Evolutionary conservation across 2,329 filamentous ascomycete species (phyloP), one percentile per base, ranked within the genome.

Genomic region (Aschersonia sp.): DNA sequence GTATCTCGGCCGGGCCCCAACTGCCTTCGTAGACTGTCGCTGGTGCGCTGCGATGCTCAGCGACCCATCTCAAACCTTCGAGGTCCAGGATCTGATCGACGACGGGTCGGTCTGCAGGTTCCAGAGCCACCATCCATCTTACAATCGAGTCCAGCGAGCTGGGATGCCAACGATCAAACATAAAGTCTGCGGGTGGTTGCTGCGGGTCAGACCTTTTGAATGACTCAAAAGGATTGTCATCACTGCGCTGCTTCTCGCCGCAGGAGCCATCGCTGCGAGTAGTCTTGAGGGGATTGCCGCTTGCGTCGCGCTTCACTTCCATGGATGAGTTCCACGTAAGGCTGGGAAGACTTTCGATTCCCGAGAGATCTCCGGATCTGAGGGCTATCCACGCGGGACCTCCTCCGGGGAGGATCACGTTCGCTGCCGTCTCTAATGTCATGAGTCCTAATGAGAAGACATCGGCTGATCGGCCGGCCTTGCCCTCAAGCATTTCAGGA

Each of bases 11-110:
- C 33, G 90, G 90, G 4, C 92, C 92, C 85, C 89, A 98, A 61
- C 87, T 92, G 52, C 92, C 92, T 67, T 98, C 92, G 57, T 85
- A 98, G 47, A 98, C 81, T 0, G 88, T 96, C n/a, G 92, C 92
- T 43, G 88, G 86, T 9, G 88, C 86, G 48, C 84, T 81, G 48
- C 88, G 81, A 52, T 88, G 81, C 46, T 72, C 68, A 47, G 81
- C 76, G 33, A 94, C 83, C 85, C 92, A 98, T 51, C 75, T 76
- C 46, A 95, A 75, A 30, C 87, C 87, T 45, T 81, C 79, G 1
- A 81, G 76, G 43, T 76, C 68, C 44, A 95, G 75, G 9, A 98
- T 68, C 53, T 94, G 77, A 46, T 83, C 74, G 30, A 87, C 77
- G 1, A 75, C 77, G 5, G 90, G 92, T 47, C 92, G 84, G 45